These are phyloP conservation scores for Arthrobotrys conoides DNA, from an alignment of 2,329 filamentous ascomycete genomes.

Conservation along the genomic window DNA sequence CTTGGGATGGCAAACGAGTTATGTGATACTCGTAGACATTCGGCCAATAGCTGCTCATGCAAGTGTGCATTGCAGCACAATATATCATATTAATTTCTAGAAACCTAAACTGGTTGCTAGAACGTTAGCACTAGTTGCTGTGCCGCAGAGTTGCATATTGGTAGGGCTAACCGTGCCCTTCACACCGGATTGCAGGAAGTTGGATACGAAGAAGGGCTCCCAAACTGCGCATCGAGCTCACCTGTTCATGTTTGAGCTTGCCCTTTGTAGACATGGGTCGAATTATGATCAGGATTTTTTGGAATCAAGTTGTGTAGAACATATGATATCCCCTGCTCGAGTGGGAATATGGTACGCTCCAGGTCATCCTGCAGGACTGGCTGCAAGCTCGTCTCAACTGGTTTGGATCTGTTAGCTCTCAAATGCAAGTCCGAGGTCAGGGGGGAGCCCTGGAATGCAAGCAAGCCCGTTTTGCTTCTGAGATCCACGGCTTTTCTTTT, in stretches of 20 bases:
- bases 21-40: conserved; percentile 17
- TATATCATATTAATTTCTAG: conserved; percentile 42
- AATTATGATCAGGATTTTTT: conserved; percentile 37
- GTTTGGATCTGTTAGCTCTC: conserved; percentile 28
- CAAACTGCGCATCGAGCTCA: conserved; percentile 57
- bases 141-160: conserved; percentile 52
- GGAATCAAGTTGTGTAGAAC: conserved; percentile 14
- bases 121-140: conserved; percentile 45
- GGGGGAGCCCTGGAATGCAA: conserved; percentile 29
- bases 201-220: conserved; percentile 52
- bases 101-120: conserved; percentile 30
- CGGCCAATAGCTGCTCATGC: conserved; percentile 9
- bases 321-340: conserved; percentile 37
- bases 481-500: conserved; percentile 4
- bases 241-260: conserved; percentile 35
- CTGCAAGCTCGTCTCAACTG: conserved; percentile 37
- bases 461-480: conserved; percentile 24
- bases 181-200: conserved; percentile 39
- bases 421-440: conserved; percentile 38
- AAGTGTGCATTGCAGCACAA: background rate
- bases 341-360: conserved; percentile 31
- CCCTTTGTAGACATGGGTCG: conserved; percentile 37
- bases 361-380: conserved; percentile 58
- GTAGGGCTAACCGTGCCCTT: conserved; percentile 55
- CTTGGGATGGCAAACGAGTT: conserved; percentile 9